Evolutionary conservation across 202 grass and related monocot genomes (phyloP).

Genomic region (Schoenoplectus triqueter): DNA sequence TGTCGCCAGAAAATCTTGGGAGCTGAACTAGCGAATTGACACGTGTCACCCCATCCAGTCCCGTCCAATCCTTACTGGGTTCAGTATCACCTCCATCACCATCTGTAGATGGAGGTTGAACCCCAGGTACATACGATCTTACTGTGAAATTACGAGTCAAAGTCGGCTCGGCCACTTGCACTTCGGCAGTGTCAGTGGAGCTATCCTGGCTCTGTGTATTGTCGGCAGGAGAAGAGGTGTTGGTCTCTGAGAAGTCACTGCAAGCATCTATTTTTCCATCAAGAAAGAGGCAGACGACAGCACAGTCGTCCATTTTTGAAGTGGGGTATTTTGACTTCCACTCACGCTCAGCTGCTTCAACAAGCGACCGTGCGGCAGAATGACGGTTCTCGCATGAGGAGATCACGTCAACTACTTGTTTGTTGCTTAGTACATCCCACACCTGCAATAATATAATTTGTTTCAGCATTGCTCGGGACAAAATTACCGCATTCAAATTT

Average conservation of each 20-base stretch:
- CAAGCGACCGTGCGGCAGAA: conserved; percentile 60
- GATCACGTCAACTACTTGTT: conserved; percentile 86
- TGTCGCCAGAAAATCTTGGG: conserved; percentile 88
- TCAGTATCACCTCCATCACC: conserved; percentile 42
- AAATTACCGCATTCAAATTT: neutral
- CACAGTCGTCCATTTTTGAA: conserved; percentile 85
- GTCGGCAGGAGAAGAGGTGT: conserved; percentile 48
- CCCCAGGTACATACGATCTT: conserved; percentile 51
- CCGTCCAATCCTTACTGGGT: conserved; percentile 61
- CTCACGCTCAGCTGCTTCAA: conserved; percentile 81
- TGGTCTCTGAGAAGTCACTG: conserved; percentile 53
- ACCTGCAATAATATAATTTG: conserved; percentile 64
- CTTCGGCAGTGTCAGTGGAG: conserved; percentile 50
- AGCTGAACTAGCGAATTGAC: conserved; percentile 98
- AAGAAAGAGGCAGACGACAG: conserved; percentile 85
- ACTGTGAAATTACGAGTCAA: conserved; percentile 89
- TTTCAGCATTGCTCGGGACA: neutral
- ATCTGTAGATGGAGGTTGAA: conserved; percentile 36
- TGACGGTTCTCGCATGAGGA: conserved; percentile 65
- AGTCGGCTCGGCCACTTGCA: conserved; percentile 48
- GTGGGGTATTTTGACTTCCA: conserved; percentile 98
- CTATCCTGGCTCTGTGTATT: conserved; percentile 55
- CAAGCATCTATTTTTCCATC: conserved; percentile 69
- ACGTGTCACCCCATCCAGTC: conserved; percentile 84
- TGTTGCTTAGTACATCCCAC: conserved; percentile 97